Evolutionary conservation across 2,329 filamentous ascomycete genomes (phyloP), one percentile per base, ranked within the genome.

Genomic region (Fusarium multiceps): DNA sequence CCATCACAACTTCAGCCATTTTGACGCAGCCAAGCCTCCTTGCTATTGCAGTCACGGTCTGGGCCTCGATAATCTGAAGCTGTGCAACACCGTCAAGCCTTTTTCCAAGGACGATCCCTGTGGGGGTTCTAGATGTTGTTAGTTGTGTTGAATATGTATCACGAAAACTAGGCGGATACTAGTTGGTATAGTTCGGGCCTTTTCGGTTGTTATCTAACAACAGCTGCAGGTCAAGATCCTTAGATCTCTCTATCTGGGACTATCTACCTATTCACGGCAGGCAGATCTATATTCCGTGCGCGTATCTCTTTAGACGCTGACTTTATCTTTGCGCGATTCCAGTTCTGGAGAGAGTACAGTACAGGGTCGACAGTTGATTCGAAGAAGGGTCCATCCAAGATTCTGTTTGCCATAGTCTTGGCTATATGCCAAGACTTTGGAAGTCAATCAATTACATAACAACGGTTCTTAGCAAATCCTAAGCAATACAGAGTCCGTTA

Each of bases 21-120:
- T 56, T 7, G 40, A 55, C 23, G 59, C 67, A 70, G 68, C 68
- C 68, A 70, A 68, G 68, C 43, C 49, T 37, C 56, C 47, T 43
- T 21, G 18, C 25, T 34, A 55, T 58, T 61, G 53, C 9, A 21
- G 12, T 51, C 48, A n/a, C 41, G 47, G 47, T 55, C 58, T 58
- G 14, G 62, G 27, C 50, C 30, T 55, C 37, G 34, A 25, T 32
- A 48, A 50, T 42, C 43, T 21, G 23, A 25, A 25, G 23, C 23
- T 25, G 23, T 25, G 23, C 23, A 25, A 7, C 23, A 25, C 23
- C 6, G 23, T 25, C 23, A 21, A 53, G 37, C 46, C 47, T 62
- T 37, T 47, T 27, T 37, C 48, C 42, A 46, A 27, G 49, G 56
- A 50, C 54, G 69, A 65, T 55, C 63, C 57, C 40, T 71, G 63